phyloP scores from a whole-genome alignment of 805 yeast species.

The Zygoascus tannicola region DNA sequence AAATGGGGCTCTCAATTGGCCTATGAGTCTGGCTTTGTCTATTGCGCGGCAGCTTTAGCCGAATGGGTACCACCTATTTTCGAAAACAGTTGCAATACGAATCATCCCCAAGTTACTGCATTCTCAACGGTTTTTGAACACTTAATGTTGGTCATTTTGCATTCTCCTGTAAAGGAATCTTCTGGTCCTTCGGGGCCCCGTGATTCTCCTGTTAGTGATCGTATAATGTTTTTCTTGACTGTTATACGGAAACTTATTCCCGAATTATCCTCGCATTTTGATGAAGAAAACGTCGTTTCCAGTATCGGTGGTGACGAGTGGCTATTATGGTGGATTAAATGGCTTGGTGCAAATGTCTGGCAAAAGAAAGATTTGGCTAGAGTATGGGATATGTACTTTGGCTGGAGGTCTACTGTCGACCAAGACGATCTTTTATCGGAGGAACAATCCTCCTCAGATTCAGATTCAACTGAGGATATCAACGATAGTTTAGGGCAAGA shows the following conservation, averaged over 20 bases:
- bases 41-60: slow-evolving; percentile 82
- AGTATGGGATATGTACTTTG: slow-evolving; percentile 79
- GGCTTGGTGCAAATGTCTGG: slow-evolving; percentile 80
- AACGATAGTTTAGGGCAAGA: slow-evolving; percentile 41
- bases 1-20: slow-evolving; percentile 75
- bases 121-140: slow-evolving; percentile 63
- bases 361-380: slow-evolving; percentile 75
- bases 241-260: slow-evolving; percentile 57
- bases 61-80: slow-evolving; percentile 76
- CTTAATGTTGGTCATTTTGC: slow-evolving; percentile 62
- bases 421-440: slow-evolving; percentile 4
- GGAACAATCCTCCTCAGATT: slow-evolving; percentile 15
- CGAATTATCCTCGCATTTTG: slow-evolving; percentile 63
- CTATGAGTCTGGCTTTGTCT: slow-evolving; percentile 74
- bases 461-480: slow-evolving; percentile 13
- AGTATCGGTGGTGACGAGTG: slow-evolving; percentile 66
- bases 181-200: slow-evolving; percentile 25
- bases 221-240: slow-evolving; percentile 59
- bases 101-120: neutral
- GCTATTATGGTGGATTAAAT: slow-evolving; percentile 93
- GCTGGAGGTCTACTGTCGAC: slow-evolving; percentile 39
- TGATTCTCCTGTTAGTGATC: slow-evolving; percentile 44
- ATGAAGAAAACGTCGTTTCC: slow-evolving; percentile 69
- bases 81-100: slow-evolving; percentile 10
- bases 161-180: slow-evolving; percentile 48